Evolutionary conservation across 2,329 filamentous ascomycete genomes (phyloP).

Genomic region (Arthrocladium fulminans): DNA sequence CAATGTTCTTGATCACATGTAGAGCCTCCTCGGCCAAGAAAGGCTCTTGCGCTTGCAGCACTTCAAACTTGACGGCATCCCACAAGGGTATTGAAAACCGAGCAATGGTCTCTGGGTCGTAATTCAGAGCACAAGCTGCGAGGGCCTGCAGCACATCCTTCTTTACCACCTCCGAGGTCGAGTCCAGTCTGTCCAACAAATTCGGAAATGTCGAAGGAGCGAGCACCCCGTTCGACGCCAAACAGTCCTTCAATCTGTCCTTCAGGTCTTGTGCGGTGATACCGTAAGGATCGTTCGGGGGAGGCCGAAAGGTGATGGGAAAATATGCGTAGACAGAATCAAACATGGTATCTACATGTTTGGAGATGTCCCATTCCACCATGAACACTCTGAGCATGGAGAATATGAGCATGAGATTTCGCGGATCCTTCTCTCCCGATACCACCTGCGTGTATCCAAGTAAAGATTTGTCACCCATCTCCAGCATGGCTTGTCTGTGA

Average conservation of each 20-base stretch:
- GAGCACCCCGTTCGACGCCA: conserved; percentile 53
- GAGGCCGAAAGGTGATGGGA: conserved; percentile 61
- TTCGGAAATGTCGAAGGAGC: conserved; percentile 60
- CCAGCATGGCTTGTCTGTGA: conserved; percentile 47
- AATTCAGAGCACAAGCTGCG: conserved; percentile 50
- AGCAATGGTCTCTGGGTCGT: conserved; percentile 50
- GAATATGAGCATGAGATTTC: conserved; percentile 63
- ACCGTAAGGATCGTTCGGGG: conserved; percentile 59
- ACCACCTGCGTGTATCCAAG: conserved; percentile 56
- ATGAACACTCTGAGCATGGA: conserved; percentile 58
- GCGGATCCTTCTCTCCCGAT: conserved; percentile 59
- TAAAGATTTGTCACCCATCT: conserved; percentile 52
- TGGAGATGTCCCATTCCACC: conserved; percentile 57
- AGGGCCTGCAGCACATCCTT: conserved; percentile 58
- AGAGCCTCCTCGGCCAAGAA: conserved; percentile 54
- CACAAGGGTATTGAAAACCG: conserved; percentile 57
- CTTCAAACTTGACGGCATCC: conserved; percentile 61
- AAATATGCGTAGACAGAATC: conserved; percentile 65
- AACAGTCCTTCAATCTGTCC: conserved; percentile 53
- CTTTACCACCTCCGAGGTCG: conserved; percentile 60
- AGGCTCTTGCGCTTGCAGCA: conserved; percentile 58
- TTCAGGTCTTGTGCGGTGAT: conserved; percentile 63
- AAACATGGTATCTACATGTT: conserved; percentile 53
- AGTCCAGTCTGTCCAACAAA: conserved; percentile 60
- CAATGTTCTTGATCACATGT: conserved; percentile 46